These are phyloP conservation scores for Gypsophila paniculata DNA, from an alignment of 179 eudicot species.

Conservation along the genomic window DNA sequence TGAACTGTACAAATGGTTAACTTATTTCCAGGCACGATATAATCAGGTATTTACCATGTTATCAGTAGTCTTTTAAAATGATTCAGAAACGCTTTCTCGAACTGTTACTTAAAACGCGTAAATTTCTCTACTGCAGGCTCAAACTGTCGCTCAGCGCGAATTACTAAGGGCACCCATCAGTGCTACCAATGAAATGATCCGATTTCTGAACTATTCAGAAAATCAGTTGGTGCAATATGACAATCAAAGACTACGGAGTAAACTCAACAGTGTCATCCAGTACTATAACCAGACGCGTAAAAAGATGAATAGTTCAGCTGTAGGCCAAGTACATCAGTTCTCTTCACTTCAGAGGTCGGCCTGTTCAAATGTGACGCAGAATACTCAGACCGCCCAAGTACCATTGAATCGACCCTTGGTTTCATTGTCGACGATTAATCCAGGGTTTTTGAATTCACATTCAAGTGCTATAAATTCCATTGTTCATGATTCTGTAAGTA, in stretches of 20 bases:
- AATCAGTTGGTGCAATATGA: neutral
- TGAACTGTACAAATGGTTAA: neutral
- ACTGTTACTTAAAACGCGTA: neutral
- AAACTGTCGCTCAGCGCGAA: neutral
- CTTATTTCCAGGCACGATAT: neutral
- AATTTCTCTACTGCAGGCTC: slow-evolving; percentile 19
- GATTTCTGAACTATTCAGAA: neutral
- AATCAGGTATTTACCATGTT: slow-evolving; percentile 1
- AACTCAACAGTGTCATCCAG: neutral
- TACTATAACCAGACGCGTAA: neutral
- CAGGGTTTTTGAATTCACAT: neutral
- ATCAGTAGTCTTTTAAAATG: neutral
- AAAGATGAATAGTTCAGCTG: neutral
- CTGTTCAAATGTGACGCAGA: neutral
- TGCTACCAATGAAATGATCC: neutral
- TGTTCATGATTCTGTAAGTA: neutral
- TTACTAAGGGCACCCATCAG: neutral
- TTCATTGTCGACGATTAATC: neutral
- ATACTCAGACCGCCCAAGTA: neutral
- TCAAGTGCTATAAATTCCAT: neutral
- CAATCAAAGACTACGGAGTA: neutral
- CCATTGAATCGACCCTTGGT: neutral
- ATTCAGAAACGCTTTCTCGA: neutral
- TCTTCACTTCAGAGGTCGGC: neutral
- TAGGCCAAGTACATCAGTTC: slow-evolving; percentile 7